phyloP scores from a whole-genome alignment of 2,329 filamentous ascomycete species.

The Stenocarpella maydis region DNA sequence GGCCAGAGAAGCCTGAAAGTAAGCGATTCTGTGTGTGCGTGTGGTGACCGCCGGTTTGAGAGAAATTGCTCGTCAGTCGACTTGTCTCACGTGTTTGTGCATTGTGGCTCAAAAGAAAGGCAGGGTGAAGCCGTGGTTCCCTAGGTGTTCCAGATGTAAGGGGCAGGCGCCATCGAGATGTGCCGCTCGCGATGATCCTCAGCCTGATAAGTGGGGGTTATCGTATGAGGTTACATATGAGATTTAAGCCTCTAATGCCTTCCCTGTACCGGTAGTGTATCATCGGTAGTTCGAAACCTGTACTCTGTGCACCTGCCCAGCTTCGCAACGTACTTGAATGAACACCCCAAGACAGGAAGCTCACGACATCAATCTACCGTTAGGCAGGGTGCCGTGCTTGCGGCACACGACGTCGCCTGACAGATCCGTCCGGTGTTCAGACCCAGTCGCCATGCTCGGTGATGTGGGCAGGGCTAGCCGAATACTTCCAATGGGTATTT shows the following conservation, averaged over 20 bases:
- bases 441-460: background rate
- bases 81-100: too few species aligned
- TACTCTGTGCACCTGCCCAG: background rate
- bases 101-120: background rate
- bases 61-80: background rate
- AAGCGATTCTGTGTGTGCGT: background rate
- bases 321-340: background rate
- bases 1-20: background rate
- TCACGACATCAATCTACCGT: background rate
- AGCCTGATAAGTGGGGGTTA: background rate
- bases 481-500: background rate
- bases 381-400: background rate
- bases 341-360: background rate
- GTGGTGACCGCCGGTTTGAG: background rate
- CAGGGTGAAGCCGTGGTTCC: background rate
- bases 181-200: background rate
- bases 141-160: background rate
- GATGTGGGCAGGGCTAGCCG: conserved; percentile 16
- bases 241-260: background rate
- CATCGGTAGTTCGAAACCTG: background rate
- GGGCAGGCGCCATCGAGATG: background rate
- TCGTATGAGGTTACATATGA: background rate
- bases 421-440: background rate
- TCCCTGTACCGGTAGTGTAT: background rate
- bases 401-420: background rate